Base-by-base conservation (phyloP, 805 yeast species). In the Saccharomycopsis javanensis region DNA sequence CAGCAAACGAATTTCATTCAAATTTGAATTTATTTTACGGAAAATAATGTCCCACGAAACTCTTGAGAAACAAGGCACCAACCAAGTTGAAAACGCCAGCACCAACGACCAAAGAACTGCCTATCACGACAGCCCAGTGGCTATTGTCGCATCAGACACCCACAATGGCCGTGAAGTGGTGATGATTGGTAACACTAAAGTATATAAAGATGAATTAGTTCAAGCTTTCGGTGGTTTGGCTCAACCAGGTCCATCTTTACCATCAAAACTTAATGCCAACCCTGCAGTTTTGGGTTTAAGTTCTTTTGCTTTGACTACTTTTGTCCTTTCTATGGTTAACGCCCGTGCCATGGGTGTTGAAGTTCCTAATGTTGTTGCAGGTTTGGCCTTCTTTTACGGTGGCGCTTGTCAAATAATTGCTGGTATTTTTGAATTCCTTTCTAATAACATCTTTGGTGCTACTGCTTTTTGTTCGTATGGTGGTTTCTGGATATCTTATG, bases 201-300 rank as follows among this genome's bases (percentile, higher is more conserved):
- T 85, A 60, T 74, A 80, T 56, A 79, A 77, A 63, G 68, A 75
- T 55, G 91, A 86, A 54, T 73, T 86, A 57, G 71, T 74, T 55
- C 70, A 70, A 27, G 92, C 92, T 1, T 86, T 86, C 62, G 96
- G 96, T 69, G 96, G 96, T 83, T 77, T 86, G 18, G 72, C 86
- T 67, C 82, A 83, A 63, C 88, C 94, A 25, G 92, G 88, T 75
- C 51, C 74, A 57, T 69, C 79, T 30, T 75, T 78, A n/a, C 77
- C 80, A 4, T 78, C 92, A 15, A 66, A 72, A 7, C 82, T 83
- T 64, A 76, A 76, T 61, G 88, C 80, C 51, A 82, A 82, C 65
- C 86, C 88, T 13, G 83, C 83, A 35, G 86, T 88, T 6, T 69
- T 83, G 45, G 88, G 88, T 8, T 66, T 83, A 53, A 70, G 76